These are phyloP conservation scores for Neoarthrinium moseri DNA, from an alignment of 2,329 filamentous ascomycete genomes.

Conservation along the genomic window DNA sequence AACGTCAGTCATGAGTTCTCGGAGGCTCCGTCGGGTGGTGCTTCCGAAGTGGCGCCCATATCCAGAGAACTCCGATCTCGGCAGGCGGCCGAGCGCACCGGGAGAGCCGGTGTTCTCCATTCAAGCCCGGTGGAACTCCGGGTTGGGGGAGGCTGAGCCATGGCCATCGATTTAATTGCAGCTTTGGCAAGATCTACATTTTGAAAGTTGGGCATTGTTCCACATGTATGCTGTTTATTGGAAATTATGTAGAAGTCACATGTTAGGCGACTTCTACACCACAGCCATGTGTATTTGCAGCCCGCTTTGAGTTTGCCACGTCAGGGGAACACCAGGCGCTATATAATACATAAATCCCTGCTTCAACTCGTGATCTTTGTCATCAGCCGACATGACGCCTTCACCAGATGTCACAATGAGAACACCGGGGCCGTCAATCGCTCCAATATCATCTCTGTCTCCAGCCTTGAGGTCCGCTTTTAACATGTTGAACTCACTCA, in stretches of 20 bases:
- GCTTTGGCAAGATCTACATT: too few species aligned
- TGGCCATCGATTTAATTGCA: too few species aligned
- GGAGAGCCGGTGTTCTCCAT: too few species aligned
- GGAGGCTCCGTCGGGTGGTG: neutral
- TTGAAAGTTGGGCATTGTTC: too few species aligned
- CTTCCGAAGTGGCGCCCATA: neutral
- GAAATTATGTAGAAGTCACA: too few species aligned
- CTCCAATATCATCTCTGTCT: slow-evolving; percentile 57
- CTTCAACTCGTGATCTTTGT: slow-evolving; percentile 49
- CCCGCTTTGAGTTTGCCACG: slow-evolving; percentile 27
- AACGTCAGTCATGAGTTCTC: neutral
- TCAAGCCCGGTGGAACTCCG: too few species aligned
- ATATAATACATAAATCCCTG: slow-evolving; percentile 68
- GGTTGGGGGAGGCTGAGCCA: too few species aligned
- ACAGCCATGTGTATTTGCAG: slow-evolving; percentile 38
- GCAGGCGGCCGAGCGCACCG: too few species aligned
- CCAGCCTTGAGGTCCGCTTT: slow-evolving; percentile 53
- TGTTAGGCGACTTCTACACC: slow-evolving; percentile 14
- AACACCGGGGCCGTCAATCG: slow-evolving; percentile 60
- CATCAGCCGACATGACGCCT: slow-evolving; percentile 55
- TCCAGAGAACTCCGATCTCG: too few species aligned
- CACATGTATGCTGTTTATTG: too few species aligned
- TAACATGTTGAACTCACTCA: slow-evolving; percentile 72
- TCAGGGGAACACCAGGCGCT: slow-evolving; percentile 46
- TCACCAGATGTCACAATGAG: slow-evolving; percentile 60